A percentile compares a stretch with the other conserved stretches of the same genome.
Conservation (phyloP, 805 yeast species). For the Wickerhamiella azymoides region DNA sequence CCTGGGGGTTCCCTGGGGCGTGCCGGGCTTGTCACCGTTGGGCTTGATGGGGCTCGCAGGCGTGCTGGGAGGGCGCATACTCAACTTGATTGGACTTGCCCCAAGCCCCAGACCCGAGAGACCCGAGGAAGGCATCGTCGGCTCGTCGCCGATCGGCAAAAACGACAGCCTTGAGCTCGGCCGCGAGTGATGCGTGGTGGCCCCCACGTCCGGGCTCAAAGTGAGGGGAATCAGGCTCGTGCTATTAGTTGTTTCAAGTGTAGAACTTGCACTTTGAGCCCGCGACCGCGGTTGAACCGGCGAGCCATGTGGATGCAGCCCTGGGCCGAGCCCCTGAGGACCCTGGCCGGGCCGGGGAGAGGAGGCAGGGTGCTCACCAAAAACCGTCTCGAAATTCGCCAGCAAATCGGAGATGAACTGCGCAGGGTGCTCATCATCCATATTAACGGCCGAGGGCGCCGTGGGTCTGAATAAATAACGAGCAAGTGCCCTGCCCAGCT, state of each 20-base stretch:
- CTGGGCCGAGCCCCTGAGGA: no score
- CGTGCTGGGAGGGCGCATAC: not conserved
- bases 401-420: slow-evolving; percentile 19
- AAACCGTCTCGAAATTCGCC: slow-evolving; percentile 15
- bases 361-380: no score
- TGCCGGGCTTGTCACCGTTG: not conserved
- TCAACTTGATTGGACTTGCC: not conserved
- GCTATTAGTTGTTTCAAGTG: slow-evolving; percentile 2
- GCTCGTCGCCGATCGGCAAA: no score
- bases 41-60: not conserved
- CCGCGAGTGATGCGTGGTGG: not conserved
- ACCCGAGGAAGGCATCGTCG: no score
- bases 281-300: not conserved
- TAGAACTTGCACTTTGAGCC: not conserved
- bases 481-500: slow-evolving; percentile 16
- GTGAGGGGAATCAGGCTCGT: slow-evolving; percentile 4
- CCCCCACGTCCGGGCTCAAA: not conserved
- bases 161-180: no score
- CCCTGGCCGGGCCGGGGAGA: no score
- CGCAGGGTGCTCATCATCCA: slow-evolving; percentile 22
- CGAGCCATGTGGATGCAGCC: no score
- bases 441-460: slow-evolving; percentile 19
- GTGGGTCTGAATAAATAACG: slow-evolving; percentile 23
- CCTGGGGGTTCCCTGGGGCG: no score
- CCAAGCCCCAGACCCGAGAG: not conserved